Evolutionary conservation across 768 basidiomycete species (phyloP), one percentile per base, ranked within the genome.

Genomic region (Leccinum uliginosum): DNA sequence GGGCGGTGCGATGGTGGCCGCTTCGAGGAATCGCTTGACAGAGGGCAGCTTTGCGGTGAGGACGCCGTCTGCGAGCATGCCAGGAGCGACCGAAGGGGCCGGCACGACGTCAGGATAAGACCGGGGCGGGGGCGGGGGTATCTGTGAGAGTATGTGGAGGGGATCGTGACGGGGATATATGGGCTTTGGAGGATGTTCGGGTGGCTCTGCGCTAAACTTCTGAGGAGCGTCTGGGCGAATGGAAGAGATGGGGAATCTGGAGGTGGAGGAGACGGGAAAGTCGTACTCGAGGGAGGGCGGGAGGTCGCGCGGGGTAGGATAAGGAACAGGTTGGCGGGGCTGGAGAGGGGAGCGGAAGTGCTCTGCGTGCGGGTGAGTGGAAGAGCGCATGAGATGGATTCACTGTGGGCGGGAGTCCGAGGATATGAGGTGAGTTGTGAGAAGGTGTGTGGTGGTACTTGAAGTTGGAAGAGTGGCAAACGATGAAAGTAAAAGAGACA

Each of bases 21-120:
- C 71, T 4, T 69, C 65, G 61, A 86, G 78, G 63, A 81, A 80
- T 19, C 69, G n/a, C 40, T 19, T 43, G 19, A 85, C 83, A 27
- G 74, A 71, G 17, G 82, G 80, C 40, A 78, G 74, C 38, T 74
- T 76, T 14, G 76, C 73, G 17, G 80, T 81, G 61, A 80, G 74
- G 23, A 79, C 70, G 29, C 74, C 75, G 35, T 74, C 67, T 50
- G 65, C 65, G 34, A 73, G 73, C 3, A 76, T 57, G 52, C 75
- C 75, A 14, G 75, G 75, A 50, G 62, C 67, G 57, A 75, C 66
- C 51, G 69, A 55, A 7, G 57, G 61, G 14, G 62, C 67, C 51
- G 62, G 67, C 43, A 50, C 53, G 53, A 53, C 49, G 60, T 15
- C 50, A 10, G 65, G 67, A 61, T 61, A 65, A 27, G 61, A 53